Conservation (phyloP, 2,329 filamentous ascomycete genomes). For the Calonectria crousiana region DNA sequence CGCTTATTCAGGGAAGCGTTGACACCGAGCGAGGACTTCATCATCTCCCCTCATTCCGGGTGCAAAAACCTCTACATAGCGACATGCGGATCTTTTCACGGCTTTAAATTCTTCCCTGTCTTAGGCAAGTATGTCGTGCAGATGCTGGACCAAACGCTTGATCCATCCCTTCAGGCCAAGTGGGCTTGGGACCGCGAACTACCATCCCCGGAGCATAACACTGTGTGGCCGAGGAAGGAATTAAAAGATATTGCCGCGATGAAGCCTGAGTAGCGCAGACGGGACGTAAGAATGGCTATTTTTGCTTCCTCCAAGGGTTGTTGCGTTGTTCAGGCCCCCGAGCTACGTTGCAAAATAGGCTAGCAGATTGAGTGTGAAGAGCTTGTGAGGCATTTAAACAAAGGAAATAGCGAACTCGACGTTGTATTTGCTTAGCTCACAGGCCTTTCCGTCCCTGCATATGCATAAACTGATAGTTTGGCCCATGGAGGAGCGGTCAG, state of each 20-base stretch:
- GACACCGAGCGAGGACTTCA: conserved; percentile 70
- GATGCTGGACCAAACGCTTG: conserved; percentile 62
- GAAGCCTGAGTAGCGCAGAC: neutral
- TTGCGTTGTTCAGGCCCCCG: neutral
- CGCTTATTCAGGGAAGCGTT: conserved; percentile 69
- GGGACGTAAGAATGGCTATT: neutral
- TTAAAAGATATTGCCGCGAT: conserved; percentile 60
- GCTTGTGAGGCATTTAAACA: neutral
- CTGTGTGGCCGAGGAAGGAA: conserved; percentile 69
- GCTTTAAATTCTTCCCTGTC: conserved; percentile 76
- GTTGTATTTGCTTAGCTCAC: neutral
- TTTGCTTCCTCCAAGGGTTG: neutral
- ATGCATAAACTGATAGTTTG: conserved; percentile 7
- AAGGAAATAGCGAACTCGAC: too few species aligned
- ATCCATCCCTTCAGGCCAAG: conserved; percentile 56
- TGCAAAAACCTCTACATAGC: conserved; percentile 70
- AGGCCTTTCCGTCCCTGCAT: neutral
- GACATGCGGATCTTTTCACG: conserved; percentile 75
- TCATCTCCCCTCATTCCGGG: conserved; percentile 69
- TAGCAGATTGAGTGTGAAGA: neutral
- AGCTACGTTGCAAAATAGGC: neutral
- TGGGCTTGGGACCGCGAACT: conserved; percentile 73
- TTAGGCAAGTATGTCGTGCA: conserved; percentile 72
- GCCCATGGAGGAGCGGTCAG: neutral
- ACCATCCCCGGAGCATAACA: conserved; percentile 63